Evolutionary conservation across 2,329 filamentous ascomycete species (phyloP).

Genomic region (Fusarium protoensiforme): DNA sequence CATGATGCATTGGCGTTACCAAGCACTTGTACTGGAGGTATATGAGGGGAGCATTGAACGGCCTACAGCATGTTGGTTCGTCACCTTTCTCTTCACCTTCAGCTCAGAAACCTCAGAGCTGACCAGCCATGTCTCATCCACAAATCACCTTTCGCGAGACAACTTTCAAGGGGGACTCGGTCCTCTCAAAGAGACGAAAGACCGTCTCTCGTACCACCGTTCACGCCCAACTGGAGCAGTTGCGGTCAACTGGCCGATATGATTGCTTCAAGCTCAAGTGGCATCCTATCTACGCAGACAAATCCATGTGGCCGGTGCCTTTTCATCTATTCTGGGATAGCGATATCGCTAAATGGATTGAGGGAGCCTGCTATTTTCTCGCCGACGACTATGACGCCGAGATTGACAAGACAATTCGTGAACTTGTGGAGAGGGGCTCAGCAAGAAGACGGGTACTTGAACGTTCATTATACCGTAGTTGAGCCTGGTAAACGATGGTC

Average conservation of each 20-base stretch:
- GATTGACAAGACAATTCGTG: slow-evolving; percentile 35
- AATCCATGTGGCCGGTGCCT: slow-evolving; percentile 63
- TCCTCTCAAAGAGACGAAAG: slow-evolving; percentile 48
- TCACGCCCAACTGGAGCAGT: slow-evolving; percentile 61
- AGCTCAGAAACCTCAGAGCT: background rate
- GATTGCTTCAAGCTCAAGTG: slow-evolving; percentile 67
- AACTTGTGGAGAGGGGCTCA: slow-evolving; percentile 67
- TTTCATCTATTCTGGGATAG: slow-evolving; percentile 70
- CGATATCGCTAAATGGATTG: slow-evolving; percentile 33
- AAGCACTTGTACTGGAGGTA: background rate
- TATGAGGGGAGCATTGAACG: background rate
- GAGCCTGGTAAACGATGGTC: slow-evolving; percentile 66
- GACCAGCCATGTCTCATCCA: slow-evolving; percentile 44
- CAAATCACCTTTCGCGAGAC: slow-evolving; percentile 52
- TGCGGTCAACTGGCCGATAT: slow-evolving; percentile 65
- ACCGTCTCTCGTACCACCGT: slow-evolving; percentile 54
- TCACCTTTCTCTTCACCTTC: background rate
- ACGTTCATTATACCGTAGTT: slow-evolving; percentile 71
- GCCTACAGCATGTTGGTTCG: background rate
- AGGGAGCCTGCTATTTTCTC: slow-evolving; percentile 29
- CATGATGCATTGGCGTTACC: background rate
- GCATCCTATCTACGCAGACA: slow-evolving; percentile 64
- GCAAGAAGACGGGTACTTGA: slow-evolving; percentile 70
- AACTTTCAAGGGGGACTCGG: slow-evolving; percentile 48
- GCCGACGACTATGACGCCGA: slow-evolving; percentile 5